Conservation (phyloP, 23 red algal genomes). For the Gracilaria vermiculophylla region DNA sequence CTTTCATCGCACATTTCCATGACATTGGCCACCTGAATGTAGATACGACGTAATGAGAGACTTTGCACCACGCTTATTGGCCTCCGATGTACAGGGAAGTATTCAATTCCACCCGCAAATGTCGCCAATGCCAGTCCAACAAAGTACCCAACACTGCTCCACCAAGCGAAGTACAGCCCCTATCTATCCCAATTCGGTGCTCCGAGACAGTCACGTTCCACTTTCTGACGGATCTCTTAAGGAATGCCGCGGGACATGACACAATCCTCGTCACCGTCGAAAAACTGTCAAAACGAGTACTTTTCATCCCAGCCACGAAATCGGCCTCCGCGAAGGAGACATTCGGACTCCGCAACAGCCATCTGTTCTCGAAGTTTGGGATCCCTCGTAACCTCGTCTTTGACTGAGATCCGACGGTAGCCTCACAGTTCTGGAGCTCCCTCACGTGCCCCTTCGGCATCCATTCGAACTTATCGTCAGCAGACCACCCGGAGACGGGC, state of each 20-base stretch:
- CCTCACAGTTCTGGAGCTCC: not conserved
- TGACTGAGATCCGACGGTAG: not conserved
- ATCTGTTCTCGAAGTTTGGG: not conserved
- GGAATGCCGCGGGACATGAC: not conserved
- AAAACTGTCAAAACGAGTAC: conserved; percentile 2
- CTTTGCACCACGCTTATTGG: no score
- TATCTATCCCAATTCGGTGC: not conserved
- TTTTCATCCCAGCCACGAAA: not conserved
- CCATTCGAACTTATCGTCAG: not conserved
- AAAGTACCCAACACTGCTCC: not conserved
- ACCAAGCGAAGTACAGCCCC: not conserved
- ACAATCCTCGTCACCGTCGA: conserved; percentile 26
- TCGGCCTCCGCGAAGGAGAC: not conserved
- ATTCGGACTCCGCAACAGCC: not conserved
- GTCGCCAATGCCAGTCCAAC: not conserved
- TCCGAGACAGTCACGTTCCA: conserved; percentile 6
- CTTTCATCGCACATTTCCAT: no score
- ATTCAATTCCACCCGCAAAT: not conserved
- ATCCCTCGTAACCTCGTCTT: not conserved
- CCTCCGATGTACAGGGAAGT: not conserved
- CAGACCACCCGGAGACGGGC: conserved; percentile 26
- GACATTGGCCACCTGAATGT: no score
- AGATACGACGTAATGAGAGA: no score
- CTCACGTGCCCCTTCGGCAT: not conserved
- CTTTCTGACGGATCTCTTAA: conserved; percentile 23